These are phyloP conservation scores for Sideroxylon spinosum DNA, from an alignment of 179 eudicot genomes.

Conservation along the genomic window DNA sequence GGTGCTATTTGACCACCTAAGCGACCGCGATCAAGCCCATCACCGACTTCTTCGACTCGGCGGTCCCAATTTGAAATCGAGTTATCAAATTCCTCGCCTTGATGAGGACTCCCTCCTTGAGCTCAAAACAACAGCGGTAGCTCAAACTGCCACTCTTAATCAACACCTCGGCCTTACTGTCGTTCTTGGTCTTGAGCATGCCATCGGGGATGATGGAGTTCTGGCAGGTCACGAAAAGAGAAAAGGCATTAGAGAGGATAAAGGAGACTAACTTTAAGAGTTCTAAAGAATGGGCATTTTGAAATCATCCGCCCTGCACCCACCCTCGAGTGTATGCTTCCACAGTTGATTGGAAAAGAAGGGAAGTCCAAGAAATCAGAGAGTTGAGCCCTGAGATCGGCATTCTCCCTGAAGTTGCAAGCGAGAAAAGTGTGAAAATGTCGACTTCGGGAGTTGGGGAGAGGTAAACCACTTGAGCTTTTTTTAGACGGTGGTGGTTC, in stretches of 20 bases:
- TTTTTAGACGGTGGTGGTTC: too few species aligned
- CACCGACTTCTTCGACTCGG: slow-evolving; percentile 46
- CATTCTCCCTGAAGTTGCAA: too few species aligned
- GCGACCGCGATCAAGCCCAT: slow-evolving; percentile 56
- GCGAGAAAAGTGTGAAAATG: too few species aligned
- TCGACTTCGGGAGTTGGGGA: too few species aligned
- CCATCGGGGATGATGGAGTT: slow-evolving; percentile 34
- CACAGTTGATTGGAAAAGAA: slow-evolving; percentile 15
- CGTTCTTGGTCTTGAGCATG: slow-evolving; percentile 71
- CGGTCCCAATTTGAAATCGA: slow-evolving; percentile 64
- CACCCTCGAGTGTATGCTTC: too few species aligned
- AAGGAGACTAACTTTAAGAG: slow-evolving; percentile 38
- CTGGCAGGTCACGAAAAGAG: slow-evolving; percentile 40
- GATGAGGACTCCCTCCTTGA: slow-evolving; percentile 27
- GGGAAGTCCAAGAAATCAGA: slow-evolving; percentile 30
- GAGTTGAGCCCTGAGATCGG: slow-evolving; percentile 43
- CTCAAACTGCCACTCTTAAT: slow-evolving; percentile 39
- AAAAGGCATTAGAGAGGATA: slow-evolving; percentile 37
- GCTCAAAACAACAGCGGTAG: background rate
- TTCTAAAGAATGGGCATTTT: slow-evolving; percentile 33
- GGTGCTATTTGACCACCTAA: too few species aligned
- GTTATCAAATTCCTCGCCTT: slow-evolving; percentile 55
- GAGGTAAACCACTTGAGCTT: too few species aligned
- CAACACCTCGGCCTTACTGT: slow-evolving; percentile 52
- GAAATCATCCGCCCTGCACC: too few species aligned